phyloP scores from a whole-genome alignment of 1,284 basidiomycete species.

The Exobasidium rhododendri region DNA sequence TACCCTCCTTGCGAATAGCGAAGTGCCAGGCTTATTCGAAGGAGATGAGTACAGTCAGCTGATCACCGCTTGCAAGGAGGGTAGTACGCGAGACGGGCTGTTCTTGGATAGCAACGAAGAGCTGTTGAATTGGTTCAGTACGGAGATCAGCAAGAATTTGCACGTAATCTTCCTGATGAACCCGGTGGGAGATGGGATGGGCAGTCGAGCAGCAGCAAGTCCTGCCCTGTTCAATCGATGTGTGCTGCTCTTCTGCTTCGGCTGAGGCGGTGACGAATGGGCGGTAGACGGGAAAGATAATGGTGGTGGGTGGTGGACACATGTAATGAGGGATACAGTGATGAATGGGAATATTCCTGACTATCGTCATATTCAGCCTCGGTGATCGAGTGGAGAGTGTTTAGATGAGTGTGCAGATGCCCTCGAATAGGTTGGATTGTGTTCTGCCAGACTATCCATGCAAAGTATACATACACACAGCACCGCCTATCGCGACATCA shows the following conservation, averaged over 20 bases:
- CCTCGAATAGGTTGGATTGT: too few species aligned
- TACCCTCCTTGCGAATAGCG: slow-evolving; percentile 96
- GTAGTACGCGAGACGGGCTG: slow-evolving; percentile 90
- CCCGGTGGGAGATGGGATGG: slow-evolving; percentile 90
- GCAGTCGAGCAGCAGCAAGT: slow-evolving; percentile 91
- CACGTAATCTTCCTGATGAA: slow-evolving; percentile 75
- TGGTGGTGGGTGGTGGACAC: too few species aligned
- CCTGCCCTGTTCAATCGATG: slow-evolving; percentile 59
- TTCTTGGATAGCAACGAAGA: slow-evolving; percentile 94
- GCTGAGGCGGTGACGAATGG: too few species aligned
- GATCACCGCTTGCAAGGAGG: slow-evolving; percentile 98
- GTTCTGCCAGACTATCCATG: too few species aligned
- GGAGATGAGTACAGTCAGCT: slow-evolving; percentile 86
- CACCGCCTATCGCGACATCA: too few species aligned
- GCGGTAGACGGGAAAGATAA: too few species aligned
- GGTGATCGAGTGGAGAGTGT: too few species aligned
- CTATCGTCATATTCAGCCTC: too few species aligned
- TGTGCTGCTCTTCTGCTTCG: slow-evolving; percentile 55
- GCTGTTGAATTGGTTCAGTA: slow-evolving; percentile 42
- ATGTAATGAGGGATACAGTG: too few species aligned
- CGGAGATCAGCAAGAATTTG: slow-evolving; percentile 42
- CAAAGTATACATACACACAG: too few species aligned
- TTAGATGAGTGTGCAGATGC: too few species aligned
- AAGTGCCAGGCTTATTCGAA: slow-evolving; percentile 90
- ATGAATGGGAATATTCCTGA: too few species aligned